Evolutionary conservation across 176 grass and related monocot genomes (phyloP), one percentile per base, ranked within the genome.

Genomic region (Lolium rigidum): DNA sequence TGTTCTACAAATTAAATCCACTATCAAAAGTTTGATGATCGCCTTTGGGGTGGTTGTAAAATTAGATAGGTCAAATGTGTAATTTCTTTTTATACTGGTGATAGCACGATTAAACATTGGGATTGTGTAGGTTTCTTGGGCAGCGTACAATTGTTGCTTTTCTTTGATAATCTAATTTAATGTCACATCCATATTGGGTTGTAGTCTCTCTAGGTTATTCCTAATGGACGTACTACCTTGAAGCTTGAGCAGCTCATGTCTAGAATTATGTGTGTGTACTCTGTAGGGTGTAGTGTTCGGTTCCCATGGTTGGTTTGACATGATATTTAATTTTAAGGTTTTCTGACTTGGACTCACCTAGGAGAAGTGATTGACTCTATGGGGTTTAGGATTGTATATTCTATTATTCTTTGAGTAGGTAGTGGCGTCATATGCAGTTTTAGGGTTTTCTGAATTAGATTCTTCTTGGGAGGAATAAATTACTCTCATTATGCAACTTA

Each of bases 381-480:
- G 37, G 6, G 31, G 65, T 69, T 69, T 64, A 64, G 39, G 4
- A 6, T 73, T 47, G 10, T 24, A 73, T 73, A 73, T 73, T 73
- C 41, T 14, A 22, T n/a, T 73, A 46, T 10, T 14, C 70, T 73
- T 73, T 73, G 70, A 13, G 11, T 73, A 47, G 70, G n/a, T 48
- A 73, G 70, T 73, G 43, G 21, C 2, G 20, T 43, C 39, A 71
- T 73, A 73, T 24, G 43, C 12, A 22, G 20, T 46, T 48, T 46
- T 72, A 46, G 39, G 16, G 3, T 70, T 70, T 70, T 70, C 16
- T 70, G 17, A 43, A 14, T 72, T 72, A 41, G 5, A 73, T 46
- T 22, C 5, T 22, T 73, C 70, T 73, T 73, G 70, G 15, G 65
- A 69, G 65, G 18, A 69, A 69, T 69, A 69, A 39, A 15, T 17